Evolutionary conservation across 345 rosid species (phyloP).

Genomic region (Eucalyptus erythrocorys): DNA sequence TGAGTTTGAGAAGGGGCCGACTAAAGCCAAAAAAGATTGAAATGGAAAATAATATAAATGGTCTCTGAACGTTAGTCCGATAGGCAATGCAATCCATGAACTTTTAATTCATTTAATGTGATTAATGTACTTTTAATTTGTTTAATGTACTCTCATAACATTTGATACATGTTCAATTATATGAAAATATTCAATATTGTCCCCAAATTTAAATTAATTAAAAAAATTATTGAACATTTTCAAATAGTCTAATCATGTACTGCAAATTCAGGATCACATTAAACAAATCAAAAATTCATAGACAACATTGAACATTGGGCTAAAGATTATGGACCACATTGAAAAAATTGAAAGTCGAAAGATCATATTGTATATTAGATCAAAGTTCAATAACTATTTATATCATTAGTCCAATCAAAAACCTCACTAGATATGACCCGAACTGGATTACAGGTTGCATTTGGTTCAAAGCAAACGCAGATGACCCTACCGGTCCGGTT

Average conservation of each 20-base stretch:
- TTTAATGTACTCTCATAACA: fast-evolving
- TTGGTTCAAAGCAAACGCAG: background rate
- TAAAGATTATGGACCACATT: fast-evolving
- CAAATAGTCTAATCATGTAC: too few species aligned
- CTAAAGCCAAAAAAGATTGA: background rate
- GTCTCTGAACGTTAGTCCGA: fast-evolving
- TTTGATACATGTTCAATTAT: too few species aligned
- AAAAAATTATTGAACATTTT: too few species aligned
- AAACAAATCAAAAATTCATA: too few species aligned
- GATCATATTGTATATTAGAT: fast-evolving
- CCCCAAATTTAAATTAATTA: too few species aligned
- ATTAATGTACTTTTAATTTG: too few species aligned
- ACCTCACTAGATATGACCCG: background rate
- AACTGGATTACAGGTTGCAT: background rate
- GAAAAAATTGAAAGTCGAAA: fast-evolving
- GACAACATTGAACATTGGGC: too few species aligned
- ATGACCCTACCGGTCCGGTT: background rate
- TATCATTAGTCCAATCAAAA: too few species aligned
- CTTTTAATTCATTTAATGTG: background rate
- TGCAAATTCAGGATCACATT: fast-evolving
- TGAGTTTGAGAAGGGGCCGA: background rate
- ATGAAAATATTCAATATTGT: fast-evolving
- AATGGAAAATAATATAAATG: too few species aligned
- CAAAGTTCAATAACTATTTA: fast-evolving
- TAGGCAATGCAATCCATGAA: background rate